Evolutionary conservation across 768 basidiomycete species (phyloP).

Genomic region (Kockovaella imperatae): DNA sequence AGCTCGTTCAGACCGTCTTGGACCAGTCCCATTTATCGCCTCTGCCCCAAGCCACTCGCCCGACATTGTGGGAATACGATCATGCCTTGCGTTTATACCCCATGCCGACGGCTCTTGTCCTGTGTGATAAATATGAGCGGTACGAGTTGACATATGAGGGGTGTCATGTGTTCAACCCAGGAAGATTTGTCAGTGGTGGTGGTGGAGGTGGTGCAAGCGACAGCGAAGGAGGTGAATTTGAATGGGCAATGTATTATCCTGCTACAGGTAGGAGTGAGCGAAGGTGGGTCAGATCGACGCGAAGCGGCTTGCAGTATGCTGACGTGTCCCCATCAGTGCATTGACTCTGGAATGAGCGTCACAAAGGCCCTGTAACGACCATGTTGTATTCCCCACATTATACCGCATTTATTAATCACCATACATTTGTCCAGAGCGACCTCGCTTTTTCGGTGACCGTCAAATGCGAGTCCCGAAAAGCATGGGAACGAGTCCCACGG

Average conservation of each 20-base stretch:
- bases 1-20: conserved; percentile 93
- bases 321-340: conserved; percentile 16
- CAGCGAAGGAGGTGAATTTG: conserved; percentile 49
- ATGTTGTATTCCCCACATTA: not conserved
- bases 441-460: no score
- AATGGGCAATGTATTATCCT: conserved; percentile 86
- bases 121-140: conserved; percentile 93
- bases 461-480: no score
- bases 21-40: conserved; percentile 95
- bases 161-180: conserved; percentile 98
- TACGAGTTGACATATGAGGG: conserved; percentile 96
- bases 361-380: not conserved
- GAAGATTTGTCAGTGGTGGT: conserved; percentile 70
- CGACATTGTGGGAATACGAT: conserved; percentile 81
- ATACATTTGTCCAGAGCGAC: not conserved
- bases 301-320: conserved; percentile 52
- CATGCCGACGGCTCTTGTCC: conserved; percentile 79
- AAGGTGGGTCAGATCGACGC: conserved; percentile 53
- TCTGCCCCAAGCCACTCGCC: conserved; percentile 72
- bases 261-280: conserved; percentile 62
- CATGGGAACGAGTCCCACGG: not conserved
- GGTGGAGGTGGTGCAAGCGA: conserved; percentile 25
- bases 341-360: conserved; percentile 21
- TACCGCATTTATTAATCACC: not conserved
- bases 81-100: conserved; percentile 89